Evolutionary conservation across 1,284 basidiomycete genomes (phyloP).

Genomic region (Paramarasmius palmivorus): DNA sequence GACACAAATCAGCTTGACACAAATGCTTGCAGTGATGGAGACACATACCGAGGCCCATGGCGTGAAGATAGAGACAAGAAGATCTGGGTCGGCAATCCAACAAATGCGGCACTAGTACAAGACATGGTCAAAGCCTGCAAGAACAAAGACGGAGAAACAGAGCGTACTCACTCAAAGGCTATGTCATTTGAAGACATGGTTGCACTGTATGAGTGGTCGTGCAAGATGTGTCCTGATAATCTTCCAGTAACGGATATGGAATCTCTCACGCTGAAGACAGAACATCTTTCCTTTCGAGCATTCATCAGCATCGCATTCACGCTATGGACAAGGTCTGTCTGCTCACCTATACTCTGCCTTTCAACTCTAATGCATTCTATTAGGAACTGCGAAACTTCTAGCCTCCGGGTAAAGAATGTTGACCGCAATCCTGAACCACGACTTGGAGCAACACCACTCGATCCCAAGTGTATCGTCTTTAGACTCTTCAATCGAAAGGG

Average conservation of each 20-base stretch:
- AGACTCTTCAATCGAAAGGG: too few species aligned
- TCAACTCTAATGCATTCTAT: neutral
- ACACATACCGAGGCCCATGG: conserved; percentile 4
- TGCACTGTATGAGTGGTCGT: neutral
- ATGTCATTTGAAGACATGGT: conserved; percentile 3
- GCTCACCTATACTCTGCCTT: neutral
- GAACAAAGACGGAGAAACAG: neutral
- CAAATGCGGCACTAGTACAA: neutral
- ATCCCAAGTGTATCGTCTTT: too few species aligned
- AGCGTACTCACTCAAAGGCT: conserved; percentile 1
- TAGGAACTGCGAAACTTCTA: conserved; percentile 4
- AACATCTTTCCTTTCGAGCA: conserved; percentile 1
- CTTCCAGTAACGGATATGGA: neutral
- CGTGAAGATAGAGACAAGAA: neutral
- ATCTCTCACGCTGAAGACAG: neutral
- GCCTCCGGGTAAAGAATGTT: neutral
- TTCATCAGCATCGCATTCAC: conserved; percentile 1
- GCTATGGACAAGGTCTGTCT: conserved; percentile 2
- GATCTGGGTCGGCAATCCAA: neutral
- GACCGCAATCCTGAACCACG: too few species aligned
- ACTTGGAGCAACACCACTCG: too few species aligned
- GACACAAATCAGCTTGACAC: too few species aligned
- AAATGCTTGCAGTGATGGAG: conserved; percentile 3
- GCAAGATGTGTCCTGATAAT: neutral
- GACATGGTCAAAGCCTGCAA: conserved; percentile 1